These are phyloP conservation scores for Malassezia psittaci DNA, from an alignment of 1,284 basidiomycete genomes.

Conservation along the genomic window DNA sequence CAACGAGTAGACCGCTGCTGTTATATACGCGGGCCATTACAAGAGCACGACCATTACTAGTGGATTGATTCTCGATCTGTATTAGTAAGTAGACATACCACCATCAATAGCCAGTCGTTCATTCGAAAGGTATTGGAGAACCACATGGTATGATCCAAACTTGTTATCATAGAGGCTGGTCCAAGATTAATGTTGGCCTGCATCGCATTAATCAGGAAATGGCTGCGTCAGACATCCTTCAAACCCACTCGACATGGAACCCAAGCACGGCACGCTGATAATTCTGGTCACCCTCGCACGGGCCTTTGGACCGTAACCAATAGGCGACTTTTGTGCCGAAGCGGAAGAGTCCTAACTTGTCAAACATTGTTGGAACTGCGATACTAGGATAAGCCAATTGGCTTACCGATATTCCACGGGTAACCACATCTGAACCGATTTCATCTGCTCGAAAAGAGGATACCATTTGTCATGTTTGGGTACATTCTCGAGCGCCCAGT, in stretches of 20 bases:
- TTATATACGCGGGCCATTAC: conserved; percentile 37
- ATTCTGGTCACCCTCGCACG: conserved; percentile 25
- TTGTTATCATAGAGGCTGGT: conserved; percentile 42
- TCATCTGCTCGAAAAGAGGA: conserved; percentile 24
- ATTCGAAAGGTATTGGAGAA: conserved; percentile 41
- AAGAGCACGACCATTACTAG: conserved; percentile 37
- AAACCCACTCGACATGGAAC: conserved; percentile 6
- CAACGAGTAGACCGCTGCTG: conserved; percentile 37
- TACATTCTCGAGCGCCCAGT: conserved; percentile 19
- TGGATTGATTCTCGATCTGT: conserved; percentile 44
- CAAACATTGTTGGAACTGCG: conserved; percentile 40
- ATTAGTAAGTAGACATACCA: conserved; percentile 19
- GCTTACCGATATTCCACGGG: conserved; percentile 35
- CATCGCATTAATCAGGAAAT: conserved; percentile 32
- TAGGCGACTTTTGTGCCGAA: conserved; percentile 39
- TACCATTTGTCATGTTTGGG: conserved; percentile 17
- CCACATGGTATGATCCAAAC: conserved; percentile 45
- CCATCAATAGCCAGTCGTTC: conserved; percentile 38
- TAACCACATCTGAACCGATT: conserved; percentile 27
- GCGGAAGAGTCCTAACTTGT: conserved; percentile 27
- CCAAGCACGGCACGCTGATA: conserved; percentile 41
- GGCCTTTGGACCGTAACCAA: conserved; percentile 35
- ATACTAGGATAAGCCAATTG: conserved; percentile 5
- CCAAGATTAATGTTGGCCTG: conserved; percentile 24
- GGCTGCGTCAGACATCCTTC: background rate